Evolutionary conservation across 805 yeast genomes (phyloP).

Genomic region (Nakazawaea wyomingensis): DNA sequence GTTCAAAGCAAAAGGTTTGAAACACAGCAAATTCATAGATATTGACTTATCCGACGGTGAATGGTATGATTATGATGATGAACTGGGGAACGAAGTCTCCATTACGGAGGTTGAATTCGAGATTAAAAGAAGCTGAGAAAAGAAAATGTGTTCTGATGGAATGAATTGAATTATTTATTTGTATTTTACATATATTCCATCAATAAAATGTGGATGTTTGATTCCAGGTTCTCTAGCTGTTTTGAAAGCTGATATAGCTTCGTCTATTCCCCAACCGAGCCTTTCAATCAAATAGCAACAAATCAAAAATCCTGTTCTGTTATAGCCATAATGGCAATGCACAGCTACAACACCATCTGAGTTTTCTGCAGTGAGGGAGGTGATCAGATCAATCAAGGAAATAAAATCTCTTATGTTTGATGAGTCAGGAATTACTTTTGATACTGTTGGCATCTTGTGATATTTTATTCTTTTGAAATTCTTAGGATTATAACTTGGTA

Average conservation of each 20-base stretch:
- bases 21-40: constrained; percentile 50
- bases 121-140: constrained; percentile 34
- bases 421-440: constrained; percentile 68
- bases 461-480: constrained; percentile 50
- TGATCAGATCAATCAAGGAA: constrained; percentile 43
- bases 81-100: constrained; percentile 72
- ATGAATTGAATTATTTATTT: too few relatives aligned
- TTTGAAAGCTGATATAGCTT: constrained; percentile 57
- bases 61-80: constrained; percentile 95
- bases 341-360: constrained; percentile 26
- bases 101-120: constrained; percentile 71
- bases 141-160: too few relatives aligned
- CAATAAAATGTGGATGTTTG: constrained; percentile 72
- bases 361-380: constrained; percentile 22
- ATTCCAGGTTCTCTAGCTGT: constrained; percentile 64
- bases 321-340: constrained; percentile 81
- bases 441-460: constrained; percentile 71
- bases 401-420: constrained; percentile 53
- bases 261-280: constrained; percentile 53
- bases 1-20: constrained; percentile 52
- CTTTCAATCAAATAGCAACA: constrained; percentile 63
- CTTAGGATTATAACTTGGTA: constrained; percentile 66
- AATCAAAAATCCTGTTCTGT: constrained; percentile 69
- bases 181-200: constrained; percentile 64
- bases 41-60: constrained; percentile 76